These are phyloP conservation scores for Ascodesmis nigricans DNA, from an alignment of 495 filamentous ascomycete genomes.

Conservation along the genomic window DNA sequence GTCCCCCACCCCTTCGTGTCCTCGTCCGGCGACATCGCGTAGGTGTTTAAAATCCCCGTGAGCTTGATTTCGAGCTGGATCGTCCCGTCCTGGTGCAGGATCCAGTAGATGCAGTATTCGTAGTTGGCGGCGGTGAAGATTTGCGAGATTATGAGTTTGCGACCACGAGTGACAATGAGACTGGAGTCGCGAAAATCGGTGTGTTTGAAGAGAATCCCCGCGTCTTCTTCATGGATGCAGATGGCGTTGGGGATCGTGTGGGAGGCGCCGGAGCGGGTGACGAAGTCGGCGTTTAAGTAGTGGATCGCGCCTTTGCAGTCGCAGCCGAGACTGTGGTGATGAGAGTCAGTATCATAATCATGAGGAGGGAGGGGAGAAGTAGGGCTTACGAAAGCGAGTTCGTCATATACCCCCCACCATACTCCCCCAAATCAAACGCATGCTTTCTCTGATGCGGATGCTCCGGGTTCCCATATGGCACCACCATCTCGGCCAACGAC, in stretches of 20 bases:
- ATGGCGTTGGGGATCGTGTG: slow-evolving; percentile 84
- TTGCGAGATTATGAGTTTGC: slow-evolving; percentile 75
- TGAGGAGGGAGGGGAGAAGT: too few relatives aligned
- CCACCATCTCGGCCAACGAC: slow-evolving; percentile 92
- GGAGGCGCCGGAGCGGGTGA: slow-evolving; percentile 54
- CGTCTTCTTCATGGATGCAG: slow-evolving; percentile 92
- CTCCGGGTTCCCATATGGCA: slow-evolving; percentile 87
- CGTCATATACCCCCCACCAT: slow-evolving; percentile 88
- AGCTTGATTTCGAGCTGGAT: slow-evolving; percentile 89
- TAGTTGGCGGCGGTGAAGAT: slow-evolving; percentile 96
- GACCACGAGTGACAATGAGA: slow-evolving; percentile 62
- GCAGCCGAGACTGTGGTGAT: slow-evolving; percentile 38
- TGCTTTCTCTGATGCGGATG: slow-evolving; percentile 85
- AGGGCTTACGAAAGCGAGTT: slow-evolving; percentile 44
- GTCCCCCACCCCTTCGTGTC: slow-evolving; percentile 81
- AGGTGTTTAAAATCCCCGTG: slow-evolving; percentile 88
- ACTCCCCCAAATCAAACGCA: slow-evolving; percentile 85
- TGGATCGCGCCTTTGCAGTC: slow-evolving; percentile 93
- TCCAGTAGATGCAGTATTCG: slow-evolving; percentile 89
- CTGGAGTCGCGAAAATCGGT: slow-evolving; percentile 85
- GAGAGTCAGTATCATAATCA: background rate
- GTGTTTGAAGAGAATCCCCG: slow-evolving; percentile 88
- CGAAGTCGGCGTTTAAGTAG: slow-evolving; percentile 65
- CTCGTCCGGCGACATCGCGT: slow-evolving; percentile 62
- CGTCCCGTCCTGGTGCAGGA: slow-evolving; percentile 84